A percentile compares a stretch with the other conserved stretches of the same genome.
Conservation (phyloP, 768 basidiomycete genomes). For the Rhodotorula paludigena region DNA sequence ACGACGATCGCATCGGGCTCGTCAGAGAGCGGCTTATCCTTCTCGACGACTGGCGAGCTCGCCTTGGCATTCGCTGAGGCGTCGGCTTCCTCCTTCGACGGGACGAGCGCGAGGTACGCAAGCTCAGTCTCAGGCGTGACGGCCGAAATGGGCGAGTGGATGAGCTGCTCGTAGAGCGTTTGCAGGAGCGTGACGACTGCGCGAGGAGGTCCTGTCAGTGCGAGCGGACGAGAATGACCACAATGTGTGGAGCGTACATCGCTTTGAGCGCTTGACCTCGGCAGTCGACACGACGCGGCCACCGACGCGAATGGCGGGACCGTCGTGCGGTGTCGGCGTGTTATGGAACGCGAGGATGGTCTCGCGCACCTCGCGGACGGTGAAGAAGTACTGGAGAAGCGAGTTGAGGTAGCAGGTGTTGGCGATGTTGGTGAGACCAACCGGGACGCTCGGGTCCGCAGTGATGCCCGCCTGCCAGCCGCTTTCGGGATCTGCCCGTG, state of each 20-base stretch:
- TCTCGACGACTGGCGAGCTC: not conserved
- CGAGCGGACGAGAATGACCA: not conserved
- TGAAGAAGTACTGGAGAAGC: constrained; percentile 93
- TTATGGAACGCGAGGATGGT: constrained; percentile 63
- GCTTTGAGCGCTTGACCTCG: constrained; percentile 76
- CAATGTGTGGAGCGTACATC: constrained; percentile 56
- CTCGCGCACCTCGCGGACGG: constrained; percentile 81
- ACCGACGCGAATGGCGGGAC: constrained; percentile 63
- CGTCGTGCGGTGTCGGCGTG: constrained; percentile 68
- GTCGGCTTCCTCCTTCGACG: constrained; percentile 82
- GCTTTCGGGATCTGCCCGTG: not conserved
- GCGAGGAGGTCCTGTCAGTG: not conserved
- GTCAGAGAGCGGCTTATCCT: not conserved
- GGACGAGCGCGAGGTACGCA: constrained; percentile 84
- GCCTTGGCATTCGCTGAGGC: constrained; percentile 46
- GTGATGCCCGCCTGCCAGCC: constrained; percentile 23
- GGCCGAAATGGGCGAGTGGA: constrained; percentile 60
- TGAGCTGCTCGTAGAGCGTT: constrained; percentile 69
- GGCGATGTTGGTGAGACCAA: constrained; percentile 53
- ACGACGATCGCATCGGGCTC: not conserved
- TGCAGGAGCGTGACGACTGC: constrained; percentile 76
- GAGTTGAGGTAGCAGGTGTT: constrained; percentile 98
- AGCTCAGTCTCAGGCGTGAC: constrained; percentile 80
- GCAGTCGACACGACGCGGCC: constrained; percentile 73
- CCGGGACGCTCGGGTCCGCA: constrained; percentile 63